phyloP scores from a whole-genome alignment of 2,329 filamentous ascomycete genomes.

The Ophiognomonia clavigignenti-juglandacearum region DNA sequence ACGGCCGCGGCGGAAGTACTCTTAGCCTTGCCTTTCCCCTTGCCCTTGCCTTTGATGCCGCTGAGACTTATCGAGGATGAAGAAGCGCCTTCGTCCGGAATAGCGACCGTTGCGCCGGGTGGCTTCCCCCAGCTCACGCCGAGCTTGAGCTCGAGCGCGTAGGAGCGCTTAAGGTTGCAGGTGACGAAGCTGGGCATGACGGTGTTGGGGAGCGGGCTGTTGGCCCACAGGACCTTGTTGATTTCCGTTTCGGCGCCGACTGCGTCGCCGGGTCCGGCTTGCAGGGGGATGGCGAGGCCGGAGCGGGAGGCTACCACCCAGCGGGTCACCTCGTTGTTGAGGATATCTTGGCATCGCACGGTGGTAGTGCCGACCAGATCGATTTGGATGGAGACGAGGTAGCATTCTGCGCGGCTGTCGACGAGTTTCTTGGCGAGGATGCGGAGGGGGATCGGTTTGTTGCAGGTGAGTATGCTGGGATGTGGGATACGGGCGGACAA shows the following conservation, averaged over 20 bases:
- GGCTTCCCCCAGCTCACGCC: conserved; percentile 70
- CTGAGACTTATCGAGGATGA: conserved; percentile 11
- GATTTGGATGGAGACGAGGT: conserved; percentile 74
- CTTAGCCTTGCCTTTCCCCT: conserved; percentile 24
- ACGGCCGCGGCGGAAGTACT: no score
- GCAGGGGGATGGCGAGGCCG: conserved; percentile 68
- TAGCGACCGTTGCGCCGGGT: conserved; percentile 21
- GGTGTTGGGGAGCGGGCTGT: conserved; percentile 70
- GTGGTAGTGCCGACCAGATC: conserved; percentile 75
- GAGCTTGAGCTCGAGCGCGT: conserved; percentile 78
- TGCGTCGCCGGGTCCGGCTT: conserved; percentile 47
- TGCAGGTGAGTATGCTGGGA: conserved; percentile 84
- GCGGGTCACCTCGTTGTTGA: conserved; percentile 62
- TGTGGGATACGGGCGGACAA: conserved; percentile 75
- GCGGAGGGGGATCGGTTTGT: conserved; percentile 75
- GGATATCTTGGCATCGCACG: conserved; percentile 71
- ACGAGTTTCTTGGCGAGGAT: conserved; percentile 74
- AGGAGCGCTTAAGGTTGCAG: conserved; percentile 79
- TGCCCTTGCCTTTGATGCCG: conserved; percentile 28
- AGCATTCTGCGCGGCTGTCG: conserved; percentile 63
- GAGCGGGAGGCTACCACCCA: conserved; percentile 72
- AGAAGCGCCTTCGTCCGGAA: conserved; percentile 14
- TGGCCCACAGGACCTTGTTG: conserved; percentile 68
- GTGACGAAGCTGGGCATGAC: conserved; percentile 82
- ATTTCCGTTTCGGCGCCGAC: conserved; percentile 65